Conservation (phyloP, 768 basidiomycete species). For the Lactarius sp. region DNA sequence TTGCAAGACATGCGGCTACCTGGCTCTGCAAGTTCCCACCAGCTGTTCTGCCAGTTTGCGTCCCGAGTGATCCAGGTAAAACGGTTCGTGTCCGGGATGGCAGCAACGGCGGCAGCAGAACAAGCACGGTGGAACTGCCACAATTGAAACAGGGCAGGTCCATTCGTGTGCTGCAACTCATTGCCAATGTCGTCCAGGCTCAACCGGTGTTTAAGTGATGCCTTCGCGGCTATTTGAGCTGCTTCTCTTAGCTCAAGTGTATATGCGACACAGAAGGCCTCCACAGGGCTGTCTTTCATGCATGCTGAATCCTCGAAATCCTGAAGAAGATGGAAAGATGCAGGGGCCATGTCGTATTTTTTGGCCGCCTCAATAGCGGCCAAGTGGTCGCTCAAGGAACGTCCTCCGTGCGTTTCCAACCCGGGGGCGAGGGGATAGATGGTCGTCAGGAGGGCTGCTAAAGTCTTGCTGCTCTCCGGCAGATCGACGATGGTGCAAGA, state of each 20-base stretch:
- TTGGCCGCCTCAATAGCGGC: neutral
- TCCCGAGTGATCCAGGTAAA: neutral
- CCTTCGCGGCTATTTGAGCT: conserved; percentile 2
- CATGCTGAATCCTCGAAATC: no score
- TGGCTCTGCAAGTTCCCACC: neutral
- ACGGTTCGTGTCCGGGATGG: neutral
- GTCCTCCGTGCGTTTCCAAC: neutral
- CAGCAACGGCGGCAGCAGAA: neutral
- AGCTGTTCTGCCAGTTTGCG: neutral
- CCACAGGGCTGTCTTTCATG: neutral
- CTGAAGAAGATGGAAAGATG: neutral
- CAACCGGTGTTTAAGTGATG: conserved; percentile 1
- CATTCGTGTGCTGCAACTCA: neutral
- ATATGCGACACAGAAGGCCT: neutral
- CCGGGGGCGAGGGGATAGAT: neutral
- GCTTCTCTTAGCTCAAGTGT: neutral
- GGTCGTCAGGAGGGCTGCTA: neutral
- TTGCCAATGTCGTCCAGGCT: neutral
- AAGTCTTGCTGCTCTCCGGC: neutral
- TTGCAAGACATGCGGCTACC: neutral
- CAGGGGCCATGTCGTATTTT: neutral
- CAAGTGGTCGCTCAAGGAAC: neutral
- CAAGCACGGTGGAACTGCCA: conserved; percentile 9
- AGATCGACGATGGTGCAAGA: neutral
- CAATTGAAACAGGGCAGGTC: neutral